Evolutionary conservation across 176 grass and related monocot species (phyloP).

Genomic region (Ensete glaucum): DNA sequence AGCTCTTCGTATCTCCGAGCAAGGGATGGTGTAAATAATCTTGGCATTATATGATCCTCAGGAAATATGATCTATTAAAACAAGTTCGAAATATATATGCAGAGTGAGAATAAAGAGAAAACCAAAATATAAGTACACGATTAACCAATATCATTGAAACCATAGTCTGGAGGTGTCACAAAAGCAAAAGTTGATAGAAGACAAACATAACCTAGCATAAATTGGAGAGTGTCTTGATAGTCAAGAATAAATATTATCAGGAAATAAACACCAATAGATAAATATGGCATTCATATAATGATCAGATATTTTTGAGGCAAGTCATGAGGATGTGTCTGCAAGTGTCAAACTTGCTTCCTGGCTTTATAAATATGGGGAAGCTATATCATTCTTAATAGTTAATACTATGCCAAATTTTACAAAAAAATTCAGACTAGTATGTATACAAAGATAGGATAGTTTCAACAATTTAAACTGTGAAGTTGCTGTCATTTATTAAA

Average conservation of each 20-base stretch:
- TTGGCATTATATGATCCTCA: constrained; percentile 78
- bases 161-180: neutral
- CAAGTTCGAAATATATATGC: constrained; percentile 2
- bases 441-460: neutral
- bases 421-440: neutral
- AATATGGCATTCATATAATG: too few species aligned
- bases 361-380: neutral
- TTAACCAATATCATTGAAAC: too few species aligned
- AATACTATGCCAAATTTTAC: too few species aligned
- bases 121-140: too few species aligned
- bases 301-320: too few species aligned
- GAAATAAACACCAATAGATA: too few species aligned
- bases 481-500: too few species aligned
- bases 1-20: constrained; percentile 81
- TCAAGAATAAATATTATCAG: too few species aligned
- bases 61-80: constrained; percentile 82
- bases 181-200: too few species aligned
- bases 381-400: neutral
- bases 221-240: too few species aligned
- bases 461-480: neutral
- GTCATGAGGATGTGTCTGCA: neutral
- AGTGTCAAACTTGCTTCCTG: neutral
- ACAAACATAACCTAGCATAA: too few species aligned
- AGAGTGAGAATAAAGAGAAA: neutral
- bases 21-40: constrained; percentile 90